A percentile compares a stretch with the other conserved stretches of the same genome.
Conservation (phyloP, 1,139 yeast genomes). For the Kodamaea sp. region DNA sequence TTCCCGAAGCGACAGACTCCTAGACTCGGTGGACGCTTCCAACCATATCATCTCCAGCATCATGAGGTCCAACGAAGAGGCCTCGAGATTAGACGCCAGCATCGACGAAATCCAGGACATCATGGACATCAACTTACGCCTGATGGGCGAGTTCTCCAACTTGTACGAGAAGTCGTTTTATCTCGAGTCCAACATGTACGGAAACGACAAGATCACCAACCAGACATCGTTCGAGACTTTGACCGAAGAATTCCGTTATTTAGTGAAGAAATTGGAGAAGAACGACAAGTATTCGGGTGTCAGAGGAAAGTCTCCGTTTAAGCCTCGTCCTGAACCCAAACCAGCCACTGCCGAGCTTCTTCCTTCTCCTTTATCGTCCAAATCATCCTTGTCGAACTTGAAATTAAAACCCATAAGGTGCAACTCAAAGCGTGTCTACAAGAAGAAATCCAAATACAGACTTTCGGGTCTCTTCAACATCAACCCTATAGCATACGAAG, state of each 20-base stretch:
- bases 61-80: slow-evolving; percentile 20
- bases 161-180: slow-evolving; percentile 35
- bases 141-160: slow-evolving; percentile 29
- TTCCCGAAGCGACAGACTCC: slow-evolving; percentile 25
- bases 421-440: slow-evolving; percentile 28
- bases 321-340: not conserved
- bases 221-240: slow-evolving; percentile 53
- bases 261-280: slow-evolving; percentile 15
- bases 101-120: slow-evolving; percentile 32
- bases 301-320: not conserved
- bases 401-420: slow-evolving; percentile 45
- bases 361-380: slow-evolving; percentile 2
- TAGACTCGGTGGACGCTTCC: slow-evolving; percentile 26
- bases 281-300: slow-evolving; percentile 10
- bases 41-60: slow-evolving; percentile 24
- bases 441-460: slow-evolving; percentile 45
- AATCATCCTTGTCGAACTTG: slow-evolving; percentile 37
- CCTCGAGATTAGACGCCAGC: slow-evolving; percentile 29
- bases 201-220: slow-evolving; percentile 40
- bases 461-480: slow-evolving; percentile 41
- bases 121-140: slow-evolving; percentile 24
- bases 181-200: slow-evolving; percentile 35
- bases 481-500: slow-evolving; percentile 32
- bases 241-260: slow-evolving; percentile 38
- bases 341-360: not conserved